Base-by-base conservation (phyloP, 257 asterid species). In the Petunia axillaris region DNA sequence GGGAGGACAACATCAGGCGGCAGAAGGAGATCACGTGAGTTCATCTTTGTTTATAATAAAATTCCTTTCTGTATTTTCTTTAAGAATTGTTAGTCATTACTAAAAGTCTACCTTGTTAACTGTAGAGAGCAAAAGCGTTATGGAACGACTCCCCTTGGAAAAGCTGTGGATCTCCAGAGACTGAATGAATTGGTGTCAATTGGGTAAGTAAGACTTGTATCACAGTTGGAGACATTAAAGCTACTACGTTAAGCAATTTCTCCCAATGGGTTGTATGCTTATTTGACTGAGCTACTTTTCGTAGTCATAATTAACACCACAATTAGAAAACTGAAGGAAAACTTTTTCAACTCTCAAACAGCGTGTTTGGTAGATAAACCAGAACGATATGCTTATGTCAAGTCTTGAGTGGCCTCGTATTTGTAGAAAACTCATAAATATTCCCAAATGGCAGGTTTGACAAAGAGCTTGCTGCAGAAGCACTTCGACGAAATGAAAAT, bases 401-500 rank as follows among this genome's bases (percentile, higher is more conserved):
- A 70, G 41, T 70, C 59, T 46, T 70, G 25, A 71, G 11, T 25
- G 16, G 38, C 15, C 75, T 6, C 5, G 16, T 77, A 77, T 11
- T 46, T 44, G 15, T 71, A 57, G 7, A 43, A 48, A 37, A 77
- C 75, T 70, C 62, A 14, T 73, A 40, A 50, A 38, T 40, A n/a
- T 79, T 66, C 48, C 73, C 54, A 14, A 79, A 80, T 79, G 84
- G 65, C 85, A 94, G 99, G 87, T 95, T 87, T 76, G 92, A 87
- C 85, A 95, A 87, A 81, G 92, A 86, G 13, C 89, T 95, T 63
- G 97, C 91, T 79, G 98, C 99, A 53, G 99, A 95, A 89, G 97
- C 98, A 63, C 97, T 95, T 75, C 87, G 99, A 66, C 92, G 90
- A 86, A 95, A 95, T 85, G 98, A 95, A 88, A 95, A 95, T 82